Conservation (phyloP, 805 yeast genomes). For the Pichia phayaonensis region DNA sequence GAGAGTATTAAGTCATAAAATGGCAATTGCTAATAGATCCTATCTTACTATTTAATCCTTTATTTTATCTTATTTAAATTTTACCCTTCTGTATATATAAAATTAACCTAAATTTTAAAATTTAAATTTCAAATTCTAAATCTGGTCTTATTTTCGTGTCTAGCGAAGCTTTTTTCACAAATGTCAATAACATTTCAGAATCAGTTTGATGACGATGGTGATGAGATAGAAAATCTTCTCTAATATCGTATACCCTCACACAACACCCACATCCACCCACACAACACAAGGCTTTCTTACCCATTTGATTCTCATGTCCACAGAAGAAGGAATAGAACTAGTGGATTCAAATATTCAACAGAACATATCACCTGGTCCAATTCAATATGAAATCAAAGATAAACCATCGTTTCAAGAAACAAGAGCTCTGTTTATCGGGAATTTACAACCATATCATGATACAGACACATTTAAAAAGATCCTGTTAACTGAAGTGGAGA, state of each 20-base stretch:
- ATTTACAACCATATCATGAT: conserved; percentile 33
- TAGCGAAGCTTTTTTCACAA: too few relatives aligned
- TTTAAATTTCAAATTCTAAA: too few relatives aligned
- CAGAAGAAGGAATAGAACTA: neutral
- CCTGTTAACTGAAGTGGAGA: conserved; percentile 27
- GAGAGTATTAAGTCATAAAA: conserved; percentile 72
- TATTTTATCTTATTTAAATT: too few relatives aligned
- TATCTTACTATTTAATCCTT: conserved; percentile 27
- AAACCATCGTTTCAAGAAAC: conserved; percentile 32
- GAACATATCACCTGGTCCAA: neutral
- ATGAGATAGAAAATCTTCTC: too few relatives aligned
- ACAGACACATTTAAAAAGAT: conserved; percentile 32
- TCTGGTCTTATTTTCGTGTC: too few relatives aligned
- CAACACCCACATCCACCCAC: too few relatives aligned
- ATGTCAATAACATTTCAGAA: too few relatives aligned
- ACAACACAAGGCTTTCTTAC: neutral
- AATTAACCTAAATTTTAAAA: neutral
- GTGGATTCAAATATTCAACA: neutral
- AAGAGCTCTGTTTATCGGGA: conserved; percentile 38
- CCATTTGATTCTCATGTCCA: neutral
- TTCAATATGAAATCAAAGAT: neutral
- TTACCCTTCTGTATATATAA: conserved; percentile 1
- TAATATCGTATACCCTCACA: too few relatives aligned
- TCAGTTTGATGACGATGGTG: too few relatives aligned
- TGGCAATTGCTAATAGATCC: conserved; percentile 85